Evolutionary conservation across 2,329 filamentous ascomycete genomes (phyloP), one percentile per base, ranked within the genome.

Genomic region (Cordyceps sp.): DNA sequence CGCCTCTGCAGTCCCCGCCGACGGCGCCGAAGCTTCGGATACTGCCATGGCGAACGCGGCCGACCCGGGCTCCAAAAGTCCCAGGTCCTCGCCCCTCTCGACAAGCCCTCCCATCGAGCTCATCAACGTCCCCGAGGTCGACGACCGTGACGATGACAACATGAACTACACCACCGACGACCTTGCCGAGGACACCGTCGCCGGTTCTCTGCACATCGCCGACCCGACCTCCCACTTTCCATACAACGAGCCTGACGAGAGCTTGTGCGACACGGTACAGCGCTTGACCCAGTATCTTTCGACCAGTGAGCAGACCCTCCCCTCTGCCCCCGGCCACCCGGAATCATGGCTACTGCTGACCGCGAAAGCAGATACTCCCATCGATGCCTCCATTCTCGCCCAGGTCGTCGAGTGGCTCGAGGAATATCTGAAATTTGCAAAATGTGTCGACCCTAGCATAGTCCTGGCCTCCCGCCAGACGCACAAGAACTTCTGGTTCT

Each of bases 391-490:
- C 10, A 54, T 64, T 17, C 45, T 71, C 15, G 42, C 49, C 14
- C 50, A 52, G 31, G 36, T 76, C 12, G 50, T 57, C 14, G 47
- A 50, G 6, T 77, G 69, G 69, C 55, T 73, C 17, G 54, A 59
- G 7, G 49, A 46, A 13, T 71, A 63, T 44, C 40, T 73, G 16
- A 39, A 37, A 16, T 64, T 57, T 39, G 54, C 57, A 23, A 45
- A 42, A 22, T 41, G 43, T 15, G 50, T 52, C 14, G 42, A 55
- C 4, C 43, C 49, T 17, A 45, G 52, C 10, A 42, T 44, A 4
- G 53, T 61, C 6, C 45, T 58, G n/a, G 52, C 61, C 18, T 59
- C 61, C 2, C 64, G 58, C 34, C 48, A 47, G 13, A 51, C 53
- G 21, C 52, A 72, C 35, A 53, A 46, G 22, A 43, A 52, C 4